Evolutionary conservation across 2,329 filamentous ascomycete genomes (phyloP).

Genomic region (Cladosporium sp.): DNA sequence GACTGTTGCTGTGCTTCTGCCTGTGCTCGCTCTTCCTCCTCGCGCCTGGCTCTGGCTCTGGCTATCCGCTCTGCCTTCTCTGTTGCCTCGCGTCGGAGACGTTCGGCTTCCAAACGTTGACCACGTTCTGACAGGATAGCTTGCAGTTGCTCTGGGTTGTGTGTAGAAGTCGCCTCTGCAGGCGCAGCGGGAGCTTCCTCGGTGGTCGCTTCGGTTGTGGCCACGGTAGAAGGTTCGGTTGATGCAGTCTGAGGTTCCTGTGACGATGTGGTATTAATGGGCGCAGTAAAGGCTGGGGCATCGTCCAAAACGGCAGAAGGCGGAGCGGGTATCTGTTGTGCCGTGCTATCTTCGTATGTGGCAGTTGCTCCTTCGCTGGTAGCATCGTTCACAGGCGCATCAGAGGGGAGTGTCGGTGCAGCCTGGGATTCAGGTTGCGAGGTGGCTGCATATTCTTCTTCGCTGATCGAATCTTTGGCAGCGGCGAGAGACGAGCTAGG

Average conservation of each 20-base stretch:
- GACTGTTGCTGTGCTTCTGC: conserved; percentile 23
- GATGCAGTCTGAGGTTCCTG: not conserved
- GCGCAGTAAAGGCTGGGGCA: no score
- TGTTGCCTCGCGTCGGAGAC: conserved; percentile 40
- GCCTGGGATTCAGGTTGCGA: not conserved
- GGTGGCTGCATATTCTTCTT: no score
- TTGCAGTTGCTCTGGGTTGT: conserved; percentile 22
- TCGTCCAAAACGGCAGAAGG: not conserved
- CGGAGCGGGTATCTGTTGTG: not conserved
- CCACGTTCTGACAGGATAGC: conserved; percentile 50
- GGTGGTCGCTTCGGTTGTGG: not conserved
- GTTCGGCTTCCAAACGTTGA: conserved; percentile 40
- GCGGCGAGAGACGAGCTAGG: no score
- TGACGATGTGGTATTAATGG: no score
- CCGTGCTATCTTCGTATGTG: not conserved
- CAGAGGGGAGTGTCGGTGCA: not conserved
- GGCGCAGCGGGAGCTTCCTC: not conserved
- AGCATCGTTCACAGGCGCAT: not conserved
- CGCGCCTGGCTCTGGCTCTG: conserved; percentile 33
- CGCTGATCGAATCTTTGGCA: no score
- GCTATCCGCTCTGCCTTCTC: conserved; percentile 45
- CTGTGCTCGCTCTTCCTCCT: conserved; percentile 31
- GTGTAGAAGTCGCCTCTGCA: not conserved
- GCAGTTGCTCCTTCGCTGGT: not conserved
- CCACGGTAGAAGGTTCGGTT: not conserved